Conservation (phyloP, 2,329 filamentous ascomycete genomes). For the Ceratocystiopsis minuta region DNA sequence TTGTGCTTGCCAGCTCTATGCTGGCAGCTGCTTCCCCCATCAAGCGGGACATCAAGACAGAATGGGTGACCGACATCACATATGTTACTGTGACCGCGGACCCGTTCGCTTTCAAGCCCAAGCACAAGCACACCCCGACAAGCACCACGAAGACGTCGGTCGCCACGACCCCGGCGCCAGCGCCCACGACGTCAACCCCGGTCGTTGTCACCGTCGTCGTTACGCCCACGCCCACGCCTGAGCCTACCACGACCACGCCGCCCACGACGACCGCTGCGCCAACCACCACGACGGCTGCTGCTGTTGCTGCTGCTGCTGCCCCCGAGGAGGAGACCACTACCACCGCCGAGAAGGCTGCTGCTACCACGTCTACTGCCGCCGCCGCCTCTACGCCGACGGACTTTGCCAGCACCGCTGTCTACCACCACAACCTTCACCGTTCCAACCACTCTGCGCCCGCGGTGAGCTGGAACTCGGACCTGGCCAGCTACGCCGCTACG, state of each 20-base stretch:
- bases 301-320: not conserved
- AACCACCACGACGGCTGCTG: not conserved
- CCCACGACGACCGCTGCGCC: not conserved
- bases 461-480: conserved; percentile 45
- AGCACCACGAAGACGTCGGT: conserved; percentile 7
- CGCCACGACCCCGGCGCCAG: conserved; percentile 2
- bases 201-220: too few species aligned
- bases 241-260: not conserved
- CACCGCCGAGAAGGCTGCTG: not conserved
- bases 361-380: not conserved
- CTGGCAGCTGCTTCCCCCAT: conserved; percentile 28
- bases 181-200: conserved; percentile 8
- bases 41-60: conserved; percentile 21
- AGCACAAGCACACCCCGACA: not conserved
- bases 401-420: conserved; percentile 27
- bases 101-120: not conserved
- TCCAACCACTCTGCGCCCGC: conserved; percentile 55
- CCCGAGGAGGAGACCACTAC: not conserved
- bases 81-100: conserved; percentile 27
- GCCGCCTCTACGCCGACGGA: conserved; percentile 11
- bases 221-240: not conserved
- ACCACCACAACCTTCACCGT: conserved; percentile 77
- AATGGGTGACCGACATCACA: conserved; percentile 23
- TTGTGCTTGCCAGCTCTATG: conserved; percentile 27
- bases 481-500: conserved; percentile 44